These are phyloP conservation scores for Aspergillus cejpii DNA, from an alignment of 2,329 filamentous ascomycete genomes.

Conservation along the genomic window DNA sequence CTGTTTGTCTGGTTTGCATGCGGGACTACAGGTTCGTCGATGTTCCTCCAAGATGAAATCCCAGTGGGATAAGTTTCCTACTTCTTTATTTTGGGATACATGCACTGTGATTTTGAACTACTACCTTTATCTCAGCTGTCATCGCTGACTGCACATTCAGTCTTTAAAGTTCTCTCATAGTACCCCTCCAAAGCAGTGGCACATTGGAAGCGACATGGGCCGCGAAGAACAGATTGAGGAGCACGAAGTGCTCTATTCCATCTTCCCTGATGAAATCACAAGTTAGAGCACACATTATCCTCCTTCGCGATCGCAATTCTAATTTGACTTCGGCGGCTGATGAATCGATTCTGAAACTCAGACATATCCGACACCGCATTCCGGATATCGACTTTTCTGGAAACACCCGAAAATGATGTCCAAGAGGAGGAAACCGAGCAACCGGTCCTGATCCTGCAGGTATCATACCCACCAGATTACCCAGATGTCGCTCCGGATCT, in stretches of 20 bases:
- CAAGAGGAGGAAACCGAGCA: slow-evolving; percentile 49
- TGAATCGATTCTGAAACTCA: slow-evolving; percentile 33
- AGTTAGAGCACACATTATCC: slow-evolving; percentile 46
- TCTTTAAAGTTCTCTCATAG: slow-evolving; percentile 4
- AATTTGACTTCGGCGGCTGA: slow-evolving; percentile 14
- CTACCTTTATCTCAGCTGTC: neutral
- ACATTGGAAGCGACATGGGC: slow-evolving; percentile 38
- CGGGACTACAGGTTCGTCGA: slow-evolving; percentile 26
- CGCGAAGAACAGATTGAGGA: slow-evolving; percentile 89
- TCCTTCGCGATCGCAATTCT: neutral
- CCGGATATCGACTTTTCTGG: slow-evolving; percentile 77
- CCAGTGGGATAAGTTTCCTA: neutral
- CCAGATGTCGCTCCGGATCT: slow-evolving; percentile 80
- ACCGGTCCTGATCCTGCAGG: slow-evolving; percentile 69
- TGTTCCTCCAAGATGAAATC: slow-evolving; percentile 8
- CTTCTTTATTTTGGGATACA: neutral
- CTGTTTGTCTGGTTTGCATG: slow-evolving; percentile 41
- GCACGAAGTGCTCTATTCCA: slow-evolving; percentile 94
- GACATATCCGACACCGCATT: slow-evolving; percentile 88
- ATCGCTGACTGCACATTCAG: neutral
- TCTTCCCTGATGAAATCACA: slow-evolving; percentile 96
- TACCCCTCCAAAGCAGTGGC: slow-evolving; percentile 28
- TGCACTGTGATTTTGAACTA: neutral
- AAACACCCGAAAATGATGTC: slow-evolving; percentile 61
- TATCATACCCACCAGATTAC: slow-evolving; percentile 84